These are phyloP conservation scores for Colletotrichum musicola DNA, from an alignment of 2,329 filamentous ascomycete species.

Conservation along the genomic window DNA sequence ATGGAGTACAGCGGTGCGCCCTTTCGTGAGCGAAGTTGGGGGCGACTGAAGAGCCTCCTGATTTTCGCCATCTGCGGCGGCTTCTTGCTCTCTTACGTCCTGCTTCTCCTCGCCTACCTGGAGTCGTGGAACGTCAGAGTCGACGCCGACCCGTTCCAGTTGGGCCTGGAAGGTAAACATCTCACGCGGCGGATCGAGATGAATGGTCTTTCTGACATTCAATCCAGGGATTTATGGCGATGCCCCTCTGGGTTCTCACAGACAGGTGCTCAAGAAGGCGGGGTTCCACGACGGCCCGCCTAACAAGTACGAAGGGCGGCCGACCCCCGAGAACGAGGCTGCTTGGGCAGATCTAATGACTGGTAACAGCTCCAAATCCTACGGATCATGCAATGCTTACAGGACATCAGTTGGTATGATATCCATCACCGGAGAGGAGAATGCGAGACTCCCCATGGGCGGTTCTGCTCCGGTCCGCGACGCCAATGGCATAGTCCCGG, in stretches of 20 bases:
- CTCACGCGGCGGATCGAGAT: neutral
- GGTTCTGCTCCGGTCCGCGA: neutral
- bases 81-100: neutral
- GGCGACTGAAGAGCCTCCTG: neutral
- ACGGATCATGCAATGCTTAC: too few relatives aligned
- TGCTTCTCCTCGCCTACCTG: neutral
- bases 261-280: neutral
- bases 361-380: too few relatives aligned
- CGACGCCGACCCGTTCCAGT: neutral
- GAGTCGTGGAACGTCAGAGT: neutral
- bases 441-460: neutral
- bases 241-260: neutral
- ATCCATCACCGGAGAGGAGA: neutral
- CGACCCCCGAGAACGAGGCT: constrained; percentile 1
- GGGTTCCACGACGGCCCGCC: neutral
- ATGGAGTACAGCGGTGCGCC: neutral
- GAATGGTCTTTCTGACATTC: neutral
- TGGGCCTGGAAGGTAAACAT: neutral
- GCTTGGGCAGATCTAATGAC: neutral
- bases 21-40: neutral
- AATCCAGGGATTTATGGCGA: neutral
- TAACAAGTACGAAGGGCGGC: neutral
- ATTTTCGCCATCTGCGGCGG: neutral
- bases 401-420: neutral
- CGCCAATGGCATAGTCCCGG: neutral